Base-by-base conservation (phyloP, 2,329 filamentous ascomycete species). In the Colletotrichum cereale region DNA sequence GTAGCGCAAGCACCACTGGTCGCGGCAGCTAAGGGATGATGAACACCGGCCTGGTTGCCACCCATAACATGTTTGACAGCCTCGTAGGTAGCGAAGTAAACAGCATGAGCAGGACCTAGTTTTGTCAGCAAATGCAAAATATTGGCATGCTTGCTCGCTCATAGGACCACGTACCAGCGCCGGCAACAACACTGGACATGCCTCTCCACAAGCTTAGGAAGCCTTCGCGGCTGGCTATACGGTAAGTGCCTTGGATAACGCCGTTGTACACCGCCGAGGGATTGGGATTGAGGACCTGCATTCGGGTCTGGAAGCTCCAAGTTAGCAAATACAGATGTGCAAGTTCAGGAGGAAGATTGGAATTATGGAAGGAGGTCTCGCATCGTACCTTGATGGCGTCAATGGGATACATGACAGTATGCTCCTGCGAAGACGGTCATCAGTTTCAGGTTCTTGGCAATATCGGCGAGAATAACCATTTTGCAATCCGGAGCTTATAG, bases 41-140 rank as follows among this genome's bases (percentile, higher is more conserved):
- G 96, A 65, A 92, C 91, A 72, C 94, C 94, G 71, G 88, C 91
- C 79, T 92, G 90, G 80, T 98, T 98, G 58, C 96, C 96, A 70
- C 96, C 96, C 86, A 97, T 96, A 55, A 95, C 84, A 78, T 99
- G 95, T 86, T 99, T 99, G 73, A 98, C 95, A 71, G 94, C 91
- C 85, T 99, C 96, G 82, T 98, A 99, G 50, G 96, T 98, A 66
- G 95, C 96, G 83, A 99, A 99, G 82, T 99, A 98, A 70, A 99
- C 95, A 55, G 96, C 96, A 80, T 99, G 96, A 73, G 96, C 96
- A 76, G 96, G 96, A 75, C 96, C 96, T 97, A 77, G 31, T 26
- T n/a, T 57, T 56, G 44, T 71, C 44, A 67, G 42, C 31, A 56
- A 56, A 53, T 21, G 24, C 16, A 7, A n/a, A 52, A n/a, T 18